phyloP scores from a whole-genome alignment of 1,139 yeast species.

The Lizanozyma gosingica region DNA sequence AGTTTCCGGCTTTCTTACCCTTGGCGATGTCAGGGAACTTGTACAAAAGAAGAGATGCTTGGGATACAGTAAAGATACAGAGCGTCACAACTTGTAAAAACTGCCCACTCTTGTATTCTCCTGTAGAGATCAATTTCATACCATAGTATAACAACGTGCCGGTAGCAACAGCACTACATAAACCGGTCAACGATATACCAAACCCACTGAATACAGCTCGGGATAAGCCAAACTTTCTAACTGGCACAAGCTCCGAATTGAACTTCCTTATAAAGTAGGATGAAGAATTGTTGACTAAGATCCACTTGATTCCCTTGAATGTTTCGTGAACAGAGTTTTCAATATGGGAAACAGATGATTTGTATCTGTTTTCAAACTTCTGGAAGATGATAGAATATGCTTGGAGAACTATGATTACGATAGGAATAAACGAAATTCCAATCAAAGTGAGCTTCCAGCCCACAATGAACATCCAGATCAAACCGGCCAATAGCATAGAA shows the following conservation, averaged over 20 bases:
- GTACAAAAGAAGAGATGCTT: conserved; percentile 48
- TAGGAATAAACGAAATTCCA: conserved; percentile 66
- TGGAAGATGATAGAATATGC: conserved; percentile 45
- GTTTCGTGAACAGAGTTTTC: conserved; percentile 54
- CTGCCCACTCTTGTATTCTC: conserved; percentile 45
- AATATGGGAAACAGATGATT: conserved; percentile 42
- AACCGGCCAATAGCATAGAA: conserved; percentile 48
- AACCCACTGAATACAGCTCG: conserved; percentile 53
- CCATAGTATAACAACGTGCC: conserved; percentile 73
- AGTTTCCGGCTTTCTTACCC: conserved; percentile 65
- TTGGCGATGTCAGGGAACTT: conserved; percentile 71
- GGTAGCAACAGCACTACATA: conserved; percentile 53
- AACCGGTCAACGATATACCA: conserved; percentile 50
- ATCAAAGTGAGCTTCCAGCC: conserved; percentile 88
- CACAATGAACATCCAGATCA: conserved; percentile 65
- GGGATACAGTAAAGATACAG: conserved; percentile 62
- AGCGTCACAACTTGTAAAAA: conserved; percentile 65
- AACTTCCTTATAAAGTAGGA: conserved; percentile 36
- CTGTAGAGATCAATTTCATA: conserved; percentile 49
- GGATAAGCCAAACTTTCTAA: conserved; percentile 25
- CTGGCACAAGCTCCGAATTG: conserved; percentile 13
- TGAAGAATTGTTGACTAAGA: conserved; percentile 47
- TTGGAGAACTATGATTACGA: conserved; percentile 42
- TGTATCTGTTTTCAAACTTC: conserved; percentile 49
- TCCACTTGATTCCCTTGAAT: conserved; percentile 52